Evolutionary conservation across 768 basidiomycete species (phyloP).

Genomic region (Termitomyces titanicus): DNA sequence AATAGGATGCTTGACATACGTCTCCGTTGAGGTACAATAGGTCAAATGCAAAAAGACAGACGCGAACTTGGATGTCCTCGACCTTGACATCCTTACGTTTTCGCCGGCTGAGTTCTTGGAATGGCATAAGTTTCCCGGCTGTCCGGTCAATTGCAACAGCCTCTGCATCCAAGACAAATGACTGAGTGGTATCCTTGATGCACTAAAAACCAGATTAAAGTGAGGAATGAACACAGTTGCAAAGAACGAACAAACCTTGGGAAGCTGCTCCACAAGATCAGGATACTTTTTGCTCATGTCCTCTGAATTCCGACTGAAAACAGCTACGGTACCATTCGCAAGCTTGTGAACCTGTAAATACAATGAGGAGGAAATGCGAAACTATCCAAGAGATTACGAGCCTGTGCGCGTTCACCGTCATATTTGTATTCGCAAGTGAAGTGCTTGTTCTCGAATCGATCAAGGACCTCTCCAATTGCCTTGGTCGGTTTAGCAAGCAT

Average conservation of each 20-base stretch:
- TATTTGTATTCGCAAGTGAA: constrained; percentile 99
- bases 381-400: constrained; percentile 19
- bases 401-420: constrained; percentile 96
- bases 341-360: constrained; percentile 75
- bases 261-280: constrained; percentile 92
- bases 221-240: constrained; percentile 2
- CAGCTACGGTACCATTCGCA: constrained; percentile 76
- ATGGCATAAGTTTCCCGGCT: constrained; percentile 88
- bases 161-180: constrained; percentile 95
- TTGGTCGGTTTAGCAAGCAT: constrained; percentile 99
- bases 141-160: constrained; percentile 92
- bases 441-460: constrained; percentile 90
- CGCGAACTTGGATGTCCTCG: constrained; percentile 95
- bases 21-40: constrained; percentile 95
- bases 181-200: constrained; percentile 76
- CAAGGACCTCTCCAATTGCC: constrained; percentile 95
- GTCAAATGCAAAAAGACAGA: constrained; percentile 96
- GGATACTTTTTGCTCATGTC: constrained; percentile 99
- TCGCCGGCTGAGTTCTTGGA: constrained; percentile 92
- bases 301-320: constrained; percentile 97
- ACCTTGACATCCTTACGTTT: constrained; percentile 98
- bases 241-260: constrained; percentile 50
- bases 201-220: constrained; percentile 46
- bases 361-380: neutral
- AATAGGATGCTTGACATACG: constrained; percentile 40